These are phyloP conservation scores for Lomentospora prolificans DNA, from an alignment of 2,329 filamentous ascomycete species.

Conservation along the genomic window DNA sequence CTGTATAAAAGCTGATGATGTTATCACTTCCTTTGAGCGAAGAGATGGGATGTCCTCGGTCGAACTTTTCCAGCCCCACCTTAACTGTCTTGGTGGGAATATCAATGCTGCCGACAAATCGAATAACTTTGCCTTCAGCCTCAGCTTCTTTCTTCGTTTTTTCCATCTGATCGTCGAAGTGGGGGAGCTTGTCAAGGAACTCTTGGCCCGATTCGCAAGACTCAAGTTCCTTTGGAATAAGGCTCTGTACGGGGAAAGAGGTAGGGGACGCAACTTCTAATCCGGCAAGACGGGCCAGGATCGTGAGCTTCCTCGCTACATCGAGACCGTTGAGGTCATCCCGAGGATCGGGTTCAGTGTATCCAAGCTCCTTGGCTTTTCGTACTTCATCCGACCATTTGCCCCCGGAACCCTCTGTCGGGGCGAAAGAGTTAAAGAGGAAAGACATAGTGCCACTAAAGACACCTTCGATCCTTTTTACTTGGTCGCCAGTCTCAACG, in stretches of 20 bases:
- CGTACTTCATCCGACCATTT: constrained; percentile 87
- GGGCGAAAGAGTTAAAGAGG: constrained; percentile 95
- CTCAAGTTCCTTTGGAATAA: constrained; percentile 84
- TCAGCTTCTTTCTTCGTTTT: constrained; percentile 75
- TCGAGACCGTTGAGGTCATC: constrained; percentile 83
- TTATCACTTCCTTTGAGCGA: constrained; percentile 95
- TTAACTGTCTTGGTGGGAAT: constrained; percentile 72
- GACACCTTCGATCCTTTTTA: constrained; percentile 89
- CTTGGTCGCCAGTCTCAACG: constrained; percentile 85
- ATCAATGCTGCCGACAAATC: constrained; percentile 91
- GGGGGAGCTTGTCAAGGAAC: constrained; percentile 70
- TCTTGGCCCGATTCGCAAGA: constrained; percentile 67
- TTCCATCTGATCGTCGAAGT: constrained; percentile 87
- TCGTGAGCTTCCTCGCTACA: constrained; percentile 92
- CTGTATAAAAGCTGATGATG: constrained; percentile 97
- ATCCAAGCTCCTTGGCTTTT: constrained; percentile 86
- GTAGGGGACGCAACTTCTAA: constrained; percentile 74
- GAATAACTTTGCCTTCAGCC: constrained; percentile 79
- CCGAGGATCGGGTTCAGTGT: constrained; percentile 79
- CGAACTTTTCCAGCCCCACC: constrained; percentile 85
- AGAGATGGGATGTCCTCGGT: constrained; percentile 82
- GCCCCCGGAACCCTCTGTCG: constrained; percentile 62
- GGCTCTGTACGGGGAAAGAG: constrained; percentile 83
- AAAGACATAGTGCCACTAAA: constrained; percentile 98
- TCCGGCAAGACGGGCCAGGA: constrained; percentile 78